phyloP scores from a whole-genome alignment of 257 asterid species.

The Solanum paucissectum region DNA sequence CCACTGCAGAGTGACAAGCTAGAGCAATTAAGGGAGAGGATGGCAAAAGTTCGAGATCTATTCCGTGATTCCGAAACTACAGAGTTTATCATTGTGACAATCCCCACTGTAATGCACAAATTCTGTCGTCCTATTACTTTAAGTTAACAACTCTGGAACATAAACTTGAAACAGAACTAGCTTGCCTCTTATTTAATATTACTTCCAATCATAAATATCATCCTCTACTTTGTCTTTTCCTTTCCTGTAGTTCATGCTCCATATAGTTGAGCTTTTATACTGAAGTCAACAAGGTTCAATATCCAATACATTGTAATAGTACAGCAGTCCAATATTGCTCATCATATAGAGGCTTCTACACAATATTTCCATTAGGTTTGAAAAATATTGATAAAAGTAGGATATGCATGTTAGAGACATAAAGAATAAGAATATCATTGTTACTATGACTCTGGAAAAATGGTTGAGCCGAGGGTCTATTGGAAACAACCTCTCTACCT shows the following conservation, averaged over 20 bases:
- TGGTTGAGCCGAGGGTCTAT: neutral
- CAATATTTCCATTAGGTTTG: neutral
- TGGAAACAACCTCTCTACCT: neutral
- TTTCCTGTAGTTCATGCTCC: neutral
- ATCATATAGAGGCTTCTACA: neutral
- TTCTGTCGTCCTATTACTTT: neutral
- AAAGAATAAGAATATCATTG: neutral
- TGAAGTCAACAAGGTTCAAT: neutral
- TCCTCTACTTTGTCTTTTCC: neutral
- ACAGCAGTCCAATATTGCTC: neutral
- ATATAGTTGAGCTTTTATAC: neutral
- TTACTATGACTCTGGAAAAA: neutral
- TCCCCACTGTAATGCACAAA: conserved; percentile 48
- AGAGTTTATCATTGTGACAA: conserved; percentile 67
- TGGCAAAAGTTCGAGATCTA: conserved; percentile 68
- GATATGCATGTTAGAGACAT: neutral
- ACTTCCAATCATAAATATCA: neutral
- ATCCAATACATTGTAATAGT: neutral
- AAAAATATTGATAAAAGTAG: neutral
- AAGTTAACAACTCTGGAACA: neutral
- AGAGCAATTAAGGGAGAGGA: conserved; percentile 50
- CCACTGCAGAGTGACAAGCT: conserved; percentile 41
- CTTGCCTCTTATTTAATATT: neutral
- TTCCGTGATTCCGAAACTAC: conserved; percentile 51
- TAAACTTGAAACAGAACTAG: neutral